These are phyloP conservation scores for Tillandsia fasciculata DNA, from an alignment of 176 grass and related monocot genomes.

Conservation along the genomic window DNA sequence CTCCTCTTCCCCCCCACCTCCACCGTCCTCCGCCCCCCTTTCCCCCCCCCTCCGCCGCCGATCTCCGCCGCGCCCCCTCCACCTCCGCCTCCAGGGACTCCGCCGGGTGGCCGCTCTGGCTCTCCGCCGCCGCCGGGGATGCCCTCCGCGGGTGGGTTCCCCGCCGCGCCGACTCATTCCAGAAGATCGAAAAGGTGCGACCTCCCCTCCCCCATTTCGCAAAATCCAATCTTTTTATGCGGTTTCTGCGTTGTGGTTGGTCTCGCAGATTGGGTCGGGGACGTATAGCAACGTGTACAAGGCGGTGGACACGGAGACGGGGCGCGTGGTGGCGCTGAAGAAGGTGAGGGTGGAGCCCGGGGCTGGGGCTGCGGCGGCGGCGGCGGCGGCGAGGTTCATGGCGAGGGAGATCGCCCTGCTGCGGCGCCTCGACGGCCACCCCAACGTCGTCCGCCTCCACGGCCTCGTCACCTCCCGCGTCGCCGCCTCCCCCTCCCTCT, in stretches of 20 bases:
- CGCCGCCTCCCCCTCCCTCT: slow-evolving; percentile 64
- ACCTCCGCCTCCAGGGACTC: slow-evolving; percentile 36
- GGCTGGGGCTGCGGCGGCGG: slow-evolving; percentile 24
- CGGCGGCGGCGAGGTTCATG: slow-evolving; percentile 79
- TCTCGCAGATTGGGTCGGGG: slow-evolving; percentile 75
- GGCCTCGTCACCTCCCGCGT: slow-evolving; percentile 79
- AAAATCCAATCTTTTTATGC: slow-evolving; percentile 29
- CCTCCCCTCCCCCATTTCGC: neutral
- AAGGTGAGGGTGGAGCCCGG: slow-evolving; percentile 70
- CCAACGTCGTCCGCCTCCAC: slow-evolving; percentile 59
- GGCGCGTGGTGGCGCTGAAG: slow-evolving; percentile 77
- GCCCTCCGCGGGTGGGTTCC: slow-evolving; percentile 63
- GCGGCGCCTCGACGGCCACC: slow-evolving; percentile 56
- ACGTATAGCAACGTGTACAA: slow-evolving; percentile 99
- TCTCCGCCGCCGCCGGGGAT: slow-evolving; percentile 59
- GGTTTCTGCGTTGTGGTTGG: neutral
- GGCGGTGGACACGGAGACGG: slow-evolving; percentile 60
- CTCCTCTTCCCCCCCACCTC: slow-evolving; percentile 36
- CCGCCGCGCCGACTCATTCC: slow-evolving; percentile 77
- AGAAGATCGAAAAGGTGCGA: slow-evolving; percentile 83
- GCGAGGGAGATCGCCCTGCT: slow-evolving; percentile 76
- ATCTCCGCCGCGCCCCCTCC: slow-evolving; percentile 7
- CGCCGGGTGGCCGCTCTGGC: slow-evolving; percentile 81
- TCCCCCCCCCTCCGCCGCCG: slow-evolving; percentile 17
- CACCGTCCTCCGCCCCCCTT: slow-evolving; percentile 30